Conservation (phyloP, 2,329 filamentous ascomycete species). For the Xylaria sp. region DNA sequence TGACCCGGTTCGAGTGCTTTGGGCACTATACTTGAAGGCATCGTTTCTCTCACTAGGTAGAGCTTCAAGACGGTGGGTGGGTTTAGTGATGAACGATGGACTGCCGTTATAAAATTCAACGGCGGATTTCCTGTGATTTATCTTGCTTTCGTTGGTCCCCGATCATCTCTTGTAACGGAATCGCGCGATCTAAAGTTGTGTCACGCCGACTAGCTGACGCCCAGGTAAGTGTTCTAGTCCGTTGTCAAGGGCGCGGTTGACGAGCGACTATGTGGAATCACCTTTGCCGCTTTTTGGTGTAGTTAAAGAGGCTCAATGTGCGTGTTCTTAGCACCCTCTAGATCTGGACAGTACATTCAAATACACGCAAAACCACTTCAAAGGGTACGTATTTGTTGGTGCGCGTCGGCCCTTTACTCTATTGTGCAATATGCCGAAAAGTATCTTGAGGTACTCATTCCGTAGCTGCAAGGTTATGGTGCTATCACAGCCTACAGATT, state of each 20-base stretch:
- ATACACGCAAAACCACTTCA: no score
- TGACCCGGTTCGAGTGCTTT: conserved; percentile 42
- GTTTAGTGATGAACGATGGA: not conserved
- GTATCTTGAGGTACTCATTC: no score
- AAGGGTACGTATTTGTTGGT: no score
- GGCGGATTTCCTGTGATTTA: not conserved
- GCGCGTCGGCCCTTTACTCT: no score
- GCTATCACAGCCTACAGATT: no score
- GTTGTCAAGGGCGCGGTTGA: not conserved
- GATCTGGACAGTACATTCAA: no score
- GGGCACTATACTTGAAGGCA: conserved; percentile 30
- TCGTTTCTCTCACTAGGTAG: not conserved
- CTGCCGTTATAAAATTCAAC: no score
- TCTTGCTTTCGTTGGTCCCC: no score
- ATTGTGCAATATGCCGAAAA: no score
- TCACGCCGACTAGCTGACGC: not conserved
- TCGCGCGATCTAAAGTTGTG: not conserved
- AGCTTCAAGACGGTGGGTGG: not conserved
- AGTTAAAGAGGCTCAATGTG: not conserved
- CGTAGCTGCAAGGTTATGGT: no score
- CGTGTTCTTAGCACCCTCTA: no score
- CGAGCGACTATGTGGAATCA: conserved; percentile 6
- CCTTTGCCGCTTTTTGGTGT: not conserved
- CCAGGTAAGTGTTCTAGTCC: not conserved
- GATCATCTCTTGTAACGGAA: not conserved